phyloP scores from a whole-genome alignment of 257 asterid genomes.

The Penstemon barbatus region DNA sequence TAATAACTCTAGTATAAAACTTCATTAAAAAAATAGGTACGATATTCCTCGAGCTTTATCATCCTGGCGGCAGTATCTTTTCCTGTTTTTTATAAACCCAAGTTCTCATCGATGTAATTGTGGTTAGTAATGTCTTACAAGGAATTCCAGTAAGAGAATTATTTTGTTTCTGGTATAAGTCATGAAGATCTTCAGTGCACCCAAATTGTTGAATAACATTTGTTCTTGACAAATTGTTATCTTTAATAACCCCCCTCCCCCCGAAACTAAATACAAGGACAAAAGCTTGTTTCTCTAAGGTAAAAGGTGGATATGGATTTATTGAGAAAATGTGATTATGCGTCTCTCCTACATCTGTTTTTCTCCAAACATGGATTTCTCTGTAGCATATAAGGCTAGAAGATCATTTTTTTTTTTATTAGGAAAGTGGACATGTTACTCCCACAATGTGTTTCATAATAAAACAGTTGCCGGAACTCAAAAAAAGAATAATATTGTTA shows the following conservation, averaged over 20 bases:
- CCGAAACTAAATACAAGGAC: too few species aligned
- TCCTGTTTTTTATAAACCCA: neutral
- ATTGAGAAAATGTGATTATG: too few species aligned
- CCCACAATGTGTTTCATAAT: neutral
- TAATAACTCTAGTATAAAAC: neutral
- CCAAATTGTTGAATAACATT: too few species aligned
- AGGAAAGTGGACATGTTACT: constrained; percentile 8
- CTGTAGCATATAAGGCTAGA: constrained; percentile 18
- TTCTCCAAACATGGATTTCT: neutral
- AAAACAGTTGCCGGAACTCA: neutral
- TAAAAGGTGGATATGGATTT: too few species aligned
- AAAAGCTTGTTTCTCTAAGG: too few species aligned
- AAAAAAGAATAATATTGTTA: too few species aligned
- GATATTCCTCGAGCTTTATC: neutral
- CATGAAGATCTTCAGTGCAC: too few species aligned
- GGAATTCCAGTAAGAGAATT: too few species aligned
- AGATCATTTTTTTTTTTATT: constrained; percentile 8
- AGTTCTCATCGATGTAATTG: neutral
- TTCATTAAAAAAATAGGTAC: neutral
- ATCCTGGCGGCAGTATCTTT: neutral
- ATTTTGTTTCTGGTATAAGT: too few species aligned
- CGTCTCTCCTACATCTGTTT: too few species aligned
- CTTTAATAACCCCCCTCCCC: too few species aligned
- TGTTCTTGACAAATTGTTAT: too few species aligned
- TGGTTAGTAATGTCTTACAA: neutral